Base-by-base conservation (phyloP, 805 yeast genomes). In the Nakazawaea anatomiae region DNA sequence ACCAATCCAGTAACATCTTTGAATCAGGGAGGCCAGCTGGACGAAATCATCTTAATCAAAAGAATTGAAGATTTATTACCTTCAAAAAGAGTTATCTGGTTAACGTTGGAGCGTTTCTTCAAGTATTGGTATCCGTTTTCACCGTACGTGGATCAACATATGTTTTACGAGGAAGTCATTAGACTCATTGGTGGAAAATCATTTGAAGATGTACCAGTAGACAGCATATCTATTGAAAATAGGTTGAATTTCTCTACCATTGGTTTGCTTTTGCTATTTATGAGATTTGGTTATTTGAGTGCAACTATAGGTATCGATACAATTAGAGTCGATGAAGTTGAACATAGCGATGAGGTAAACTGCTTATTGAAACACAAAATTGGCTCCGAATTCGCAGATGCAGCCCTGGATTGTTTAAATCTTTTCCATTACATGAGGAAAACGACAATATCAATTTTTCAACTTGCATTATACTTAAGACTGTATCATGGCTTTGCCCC, bases 331-430 rank as follows among this genome's bases (percentile, higher is more conserved):
- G 60, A 59, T 52, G 4, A 66, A 59, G 60, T 55, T 47, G 65
- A 62, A 32, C 35, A 9, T 9, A 32, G 35, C 38, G 66, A 67
- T 11, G 66, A 62, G 34, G 61, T 28, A 28, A 4, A 12, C 1
- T 77, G 70, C 57, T 63, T 82, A 14, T 56, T 77, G 47, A 57
- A 63, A 1, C 66, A 75, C 51, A 82, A 83, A 4, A 69, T 81
- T 25, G 72, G 73, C 14, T 63, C 70, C 39, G 73, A 73, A 27
- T 68, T 66, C 12, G 68, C 77, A 34, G 73, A 67, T 50, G 75
- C 75, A 30, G 83, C 86, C 0, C 77, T 77, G 52, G 61, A 71
- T 54, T 82, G 87, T 57, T 60, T 82, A 44, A 74, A 76, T 52
- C 83, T 78, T 55, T 82, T 82, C 62, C 75, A 75, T 44, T 52